A percentile compares a stretch with the other conserved stretches of the same genome.
Conservation (phyloP, 2,329 filamentous ascomycete species). For the Stachybotrys echinatus region DNA sequence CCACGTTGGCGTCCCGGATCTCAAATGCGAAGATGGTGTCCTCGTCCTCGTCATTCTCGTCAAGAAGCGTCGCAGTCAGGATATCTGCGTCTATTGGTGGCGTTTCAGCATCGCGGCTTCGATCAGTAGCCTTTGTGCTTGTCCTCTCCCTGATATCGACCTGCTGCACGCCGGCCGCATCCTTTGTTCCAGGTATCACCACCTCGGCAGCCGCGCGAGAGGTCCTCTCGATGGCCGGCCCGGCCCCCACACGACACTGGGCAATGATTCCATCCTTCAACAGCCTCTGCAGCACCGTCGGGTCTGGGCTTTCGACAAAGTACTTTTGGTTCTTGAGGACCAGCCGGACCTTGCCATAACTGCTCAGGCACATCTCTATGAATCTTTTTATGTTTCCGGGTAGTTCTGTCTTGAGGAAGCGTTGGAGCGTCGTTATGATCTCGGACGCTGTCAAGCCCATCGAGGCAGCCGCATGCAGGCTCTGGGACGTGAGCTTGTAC, state of each 20-base stretch:
- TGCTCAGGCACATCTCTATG: conserved; percentile 67
- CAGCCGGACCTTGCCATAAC: conserved; percentile 85
- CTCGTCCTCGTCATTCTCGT: conserved; percentile 42
- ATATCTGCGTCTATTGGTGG: not conserved
- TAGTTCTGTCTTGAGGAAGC: conserved; percentile 75
- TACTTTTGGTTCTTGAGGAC: conserved; percentile 85
- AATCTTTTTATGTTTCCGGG: conserved; percentile 68
- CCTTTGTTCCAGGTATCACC: conserved; percentile 82
- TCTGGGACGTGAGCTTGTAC: conserved; percentile 79
- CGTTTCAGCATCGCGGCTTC: not conserved
- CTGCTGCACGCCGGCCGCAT: conserved; percentile 78
- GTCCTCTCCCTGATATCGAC: conserved; percentile 26
- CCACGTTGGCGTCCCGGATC: conserved; percentile 67
- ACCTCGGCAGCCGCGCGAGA: conserved; percentile 74
- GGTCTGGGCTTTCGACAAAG: conserved; percentile 80
- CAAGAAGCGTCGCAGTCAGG: not conserved
- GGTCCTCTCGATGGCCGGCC: conserved; percentile 61
- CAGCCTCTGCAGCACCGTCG: conserved; percentile 69
- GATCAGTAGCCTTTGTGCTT: not conserved
- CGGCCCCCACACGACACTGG: conserved; percentile 62
- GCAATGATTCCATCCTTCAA: conserved; percentile 72
- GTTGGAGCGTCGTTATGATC: conserved; percentile 67
- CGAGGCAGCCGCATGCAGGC: conserved; percentile 83
- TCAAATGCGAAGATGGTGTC: conserved; percentile 82
- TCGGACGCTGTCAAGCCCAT: conserved; percentile 64